Evolutionary conservation across 1,139 yeast species (phyloP).

Genomic region (Hansenula lynferdii): DNA sequence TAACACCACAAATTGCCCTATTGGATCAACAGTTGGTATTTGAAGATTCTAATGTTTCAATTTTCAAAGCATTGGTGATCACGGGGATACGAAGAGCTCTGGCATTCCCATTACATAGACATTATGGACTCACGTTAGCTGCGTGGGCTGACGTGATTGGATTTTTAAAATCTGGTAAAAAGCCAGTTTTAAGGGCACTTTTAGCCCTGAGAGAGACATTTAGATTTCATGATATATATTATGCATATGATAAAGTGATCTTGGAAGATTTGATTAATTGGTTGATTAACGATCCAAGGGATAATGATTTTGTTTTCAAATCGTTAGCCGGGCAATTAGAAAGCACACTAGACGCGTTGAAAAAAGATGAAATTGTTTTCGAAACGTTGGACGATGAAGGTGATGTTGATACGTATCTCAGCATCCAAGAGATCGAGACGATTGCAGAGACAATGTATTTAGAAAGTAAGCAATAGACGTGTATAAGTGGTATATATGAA

Average conservation of each 20-base stretch:
- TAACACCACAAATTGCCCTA: constrained; percentile 71
- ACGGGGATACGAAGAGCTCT: constrained; percentile 70
- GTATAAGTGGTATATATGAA: too few relatives aligned
- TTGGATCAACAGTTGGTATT: constrained; percentile 56
- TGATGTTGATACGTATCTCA: constrained; percentile 29
- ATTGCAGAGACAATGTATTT: constrained; percentile 48
- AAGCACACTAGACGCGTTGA: constrained; percentile 24
- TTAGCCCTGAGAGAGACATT: constrained; percentile 67
- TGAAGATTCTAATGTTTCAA: constrained; percentile 27
- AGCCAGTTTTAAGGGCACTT: constrained; percentile 54
- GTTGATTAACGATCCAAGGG: constrained; percentile 56
- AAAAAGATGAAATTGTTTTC: constrained; percentile 30
- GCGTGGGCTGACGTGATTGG: constrained; percentile 77
- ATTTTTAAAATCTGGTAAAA: constrained; percentile 63
- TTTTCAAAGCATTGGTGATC: constrained; percentile 49
- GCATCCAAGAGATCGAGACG: constrained; percentile 44
- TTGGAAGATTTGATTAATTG: constrained; percentile 79
- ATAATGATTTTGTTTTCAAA: constrained; percentile 44
- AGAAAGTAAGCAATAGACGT: constrained; percentile 18
- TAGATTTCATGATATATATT: constrained; percentile 81
- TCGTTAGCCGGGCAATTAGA: constrained; percentile 64
- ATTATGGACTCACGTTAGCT: constrained; percentile 50
- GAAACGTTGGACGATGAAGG: constrained; percentile 30
- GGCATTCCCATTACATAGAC: constrained; percentile 75
- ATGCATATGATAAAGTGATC: constrained; percentile 77